Base-by-base conservation (phyloP, 352 stramenopile species). In the Globisporangium canariense region DNA sequence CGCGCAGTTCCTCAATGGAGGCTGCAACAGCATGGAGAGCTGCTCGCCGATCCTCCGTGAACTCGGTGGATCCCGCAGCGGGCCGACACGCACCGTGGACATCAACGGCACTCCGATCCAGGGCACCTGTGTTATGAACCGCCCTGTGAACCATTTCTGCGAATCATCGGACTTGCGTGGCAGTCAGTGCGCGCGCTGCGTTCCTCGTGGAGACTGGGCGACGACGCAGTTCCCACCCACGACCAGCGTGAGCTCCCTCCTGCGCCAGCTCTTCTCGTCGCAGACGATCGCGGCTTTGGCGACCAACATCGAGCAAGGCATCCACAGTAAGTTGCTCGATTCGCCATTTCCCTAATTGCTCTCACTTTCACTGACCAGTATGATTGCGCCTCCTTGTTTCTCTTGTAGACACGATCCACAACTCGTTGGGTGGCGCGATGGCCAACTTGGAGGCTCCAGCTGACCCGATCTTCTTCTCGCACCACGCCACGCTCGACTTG, bases 391-490 rank as follows among this genome's bases (percentile, higher is more conserved):
- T 66, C 43, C 49, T 60, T 57, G 20, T 6, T 8, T 1, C 25
- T 45, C 5, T 64, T 61, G 25, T 45, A 93, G 83, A 95, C 60
- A 94, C 86, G 60, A 78, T 95, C 32, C 88, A 96, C 74, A 92
- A 73, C 61, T 72, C 83, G 11, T 68, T 96, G 0, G 73, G 55
- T 3, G 88, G 85, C 6, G 75, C 76, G 43, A 95, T 96, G 86
- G 75, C 70, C 25, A 59, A 83, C 47, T 65, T 95, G 52, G 82
- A 94, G 69, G 82, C 88, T 13, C 82, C 87, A 3, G 78, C 85
- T 1, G 88, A 96, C 38, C 86, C 86, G 7, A 93, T 96, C 58
- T 96, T 96, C 74, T 96, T 79, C 58, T 94, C 86, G 34, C 88
- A 96, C 58, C 88, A 96, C 70, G 74, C 86, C 30, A 73, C 79